Conservation (phyloP, 1,284 basidiomycete species). For the Veloporphyrellus conicus region DNA sequence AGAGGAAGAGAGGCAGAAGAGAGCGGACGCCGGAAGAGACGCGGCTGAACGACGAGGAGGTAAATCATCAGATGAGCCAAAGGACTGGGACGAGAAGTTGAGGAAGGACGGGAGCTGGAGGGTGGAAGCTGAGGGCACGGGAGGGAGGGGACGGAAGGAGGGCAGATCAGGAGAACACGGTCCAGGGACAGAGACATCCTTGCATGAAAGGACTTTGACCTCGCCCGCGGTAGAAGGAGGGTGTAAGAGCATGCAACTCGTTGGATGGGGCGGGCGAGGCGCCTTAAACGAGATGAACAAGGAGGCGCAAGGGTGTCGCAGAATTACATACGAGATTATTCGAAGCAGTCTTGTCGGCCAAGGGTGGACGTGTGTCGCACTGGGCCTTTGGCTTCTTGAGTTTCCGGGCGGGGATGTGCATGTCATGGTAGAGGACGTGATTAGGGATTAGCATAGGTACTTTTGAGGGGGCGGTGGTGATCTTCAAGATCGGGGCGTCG, state of each 20-base stretch:
- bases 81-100: slow-evolving; percentile 27
- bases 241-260: slow-evolving; percentile 19
- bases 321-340: slow-evolving; percentile 33
- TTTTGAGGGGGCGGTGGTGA: slow-evolving; percentile 28
- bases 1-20: slow-evolving; percentile 16
- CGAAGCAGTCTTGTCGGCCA: slow-evolving; percentile 27
- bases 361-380: slow-evolving; percentile 22
- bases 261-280: slow-evolving; percentile 10
- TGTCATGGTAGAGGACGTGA: slow-evolving; percentile 16
- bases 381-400: slow-evolving; percentile 20
- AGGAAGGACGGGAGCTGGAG: slow-evolving; percentile 39
- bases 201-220: slow-evolving; percentile 1
- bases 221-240: slow-evolving; percentile 18
- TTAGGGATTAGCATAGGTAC: slow-evolving; percentile 28
- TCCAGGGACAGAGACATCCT: slow-evolving; percentile 4
- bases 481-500: slow-evolving; percentile 38
- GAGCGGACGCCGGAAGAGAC: slow-evolving; percentile 15
- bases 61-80: slow-evolving; percentile 10
- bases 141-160: slow-evolving; percentile 31
- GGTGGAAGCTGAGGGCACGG: slow-evolving; percentile 36
- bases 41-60: slow-evolving; percentile 4
- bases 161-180: slow-evolving; percentile 15
- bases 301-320: neutral
- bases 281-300: slow-evolving; percentile 19
- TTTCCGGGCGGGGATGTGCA: slow-evolving; percentile 21